Evolutionary conservation across 352 stramenopile species (phyloP).

Genomic region (Phytophthora vignae): DNA sequence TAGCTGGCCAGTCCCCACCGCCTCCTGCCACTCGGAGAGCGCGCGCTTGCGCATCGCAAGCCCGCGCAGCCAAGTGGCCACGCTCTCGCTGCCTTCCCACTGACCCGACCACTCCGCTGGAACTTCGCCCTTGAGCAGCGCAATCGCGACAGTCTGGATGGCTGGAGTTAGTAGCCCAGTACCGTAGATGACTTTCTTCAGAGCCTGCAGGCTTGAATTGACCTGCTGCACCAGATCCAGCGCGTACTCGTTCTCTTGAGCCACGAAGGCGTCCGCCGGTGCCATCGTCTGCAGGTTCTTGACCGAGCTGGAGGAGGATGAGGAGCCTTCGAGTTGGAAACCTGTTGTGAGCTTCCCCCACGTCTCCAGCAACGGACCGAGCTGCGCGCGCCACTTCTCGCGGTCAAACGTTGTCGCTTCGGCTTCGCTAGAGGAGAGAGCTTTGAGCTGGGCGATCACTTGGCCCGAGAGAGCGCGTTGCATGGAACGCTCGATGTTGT

Average conservation of each 20-base stretch:
- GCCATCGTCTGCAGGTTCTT: conserved; percentile 58
- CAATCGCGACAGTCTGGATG: conserved; percentile 82
- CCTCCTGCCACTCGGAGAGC: conserved; percentile 87
- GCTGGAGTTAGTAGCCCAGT: conserved; percentile 90
- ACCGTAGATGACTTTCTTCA: conserved; percentile 94
- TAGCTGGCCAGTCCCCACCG: conserved; percentile 63
- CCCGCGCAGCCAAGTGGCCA: conserved; percentile 80
- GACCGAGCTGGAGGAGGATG: conserved; percentile 18
- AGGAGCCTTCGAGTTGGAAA: conserved; percentile 56
- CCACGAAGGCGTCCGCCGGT: conserved; percentile 92
- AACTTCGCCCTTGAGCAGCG: conserved; percentile 78
- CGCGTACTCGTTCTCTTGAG: conserved; percentile 90
- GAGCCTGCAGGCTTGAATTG: conserved; percentile 66
- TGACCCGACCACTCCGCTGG: conserved; percentile 81
- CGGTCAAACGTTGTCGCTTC: conserved; percentile 87
- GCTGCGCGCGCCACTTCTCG: conserved; percentile 90
- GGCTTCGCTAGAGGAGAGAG: conserved; percentile 75
- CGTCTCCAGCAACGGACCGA: conserved; percentile 90
- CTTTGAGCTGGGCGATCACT: conserved; percentile 90
- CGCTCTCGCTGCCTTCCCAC: conserved; percentile 85
- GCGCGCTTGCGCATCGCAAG: conserved; percentile 85
- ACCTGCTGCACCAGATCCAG: conserved; percentile 78
- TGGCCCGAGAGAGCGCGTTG: conserved; percentile 88
- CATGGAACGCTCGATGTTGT: conserved; percentile 96
- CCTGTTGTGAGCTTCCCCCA: conserved; percentile 87